Evolutionary conservation across 257 asterid genomes (phyloP), one percentile per base, ranked within the genome.

Genomic region (Ballota nigra): DNA sequence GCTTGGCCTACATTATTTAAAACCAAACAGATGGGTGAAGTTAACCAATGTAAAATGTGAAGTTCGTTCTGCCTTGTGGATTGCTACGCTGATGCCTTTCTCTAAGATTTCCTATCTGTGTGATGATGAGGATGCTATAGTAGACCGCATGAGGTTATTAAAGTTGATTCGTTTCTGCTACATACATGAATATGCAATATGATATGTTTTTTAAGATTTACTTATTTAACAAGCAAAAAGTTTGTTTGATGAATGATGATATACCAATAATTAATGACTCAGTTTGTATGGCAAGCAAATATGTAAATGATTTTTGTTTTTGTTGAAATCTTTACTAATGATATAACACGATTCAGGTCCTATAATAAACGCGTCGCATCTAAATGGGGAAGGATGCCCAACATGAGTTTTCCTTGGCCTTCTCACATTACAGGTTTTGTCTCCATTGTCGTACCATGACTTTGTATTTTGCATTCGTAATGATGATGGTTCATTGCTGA

Each of bases 21-120:
- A 84, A 74, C 19, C 79, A 63, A 85, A 90, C 66, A 85, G 73
- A 84, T 94, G 98, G 98, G 85, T 84, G 66, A 87, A 79, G 77
- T 63, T 94, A 71, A 57, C 79, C 51, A 73, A 75, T 36, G 66
- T 93, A 16, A 85, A 79, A 74, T 83, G 84, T 78, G 89, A 84
- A 74, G 77, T 74, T 65, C 88, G 64, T 70, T 78, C 77, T 19
- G 85, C 83, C 19, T 69, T 87, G 66, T 87, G 97, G 96, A 62
- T 62, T 79, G 97, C 85, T 78, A 80, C 75, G 72, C 62, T 91
- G 59, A 85, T 77, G 94, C 95, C 92, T 74, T 80, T 69, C 79
- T 81, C 96, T 13, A 88, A 74, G 82, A 57, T 94, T 77, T 78
- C 86, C 83, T 82, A 80, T 87, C 82, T 94, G 79, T 82, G 80